Percentiles rank a stretch among this genome's conserved stretches.
Conservation (phyloP, 305 asterid genomes). For the Withania somnifera region DNA sequence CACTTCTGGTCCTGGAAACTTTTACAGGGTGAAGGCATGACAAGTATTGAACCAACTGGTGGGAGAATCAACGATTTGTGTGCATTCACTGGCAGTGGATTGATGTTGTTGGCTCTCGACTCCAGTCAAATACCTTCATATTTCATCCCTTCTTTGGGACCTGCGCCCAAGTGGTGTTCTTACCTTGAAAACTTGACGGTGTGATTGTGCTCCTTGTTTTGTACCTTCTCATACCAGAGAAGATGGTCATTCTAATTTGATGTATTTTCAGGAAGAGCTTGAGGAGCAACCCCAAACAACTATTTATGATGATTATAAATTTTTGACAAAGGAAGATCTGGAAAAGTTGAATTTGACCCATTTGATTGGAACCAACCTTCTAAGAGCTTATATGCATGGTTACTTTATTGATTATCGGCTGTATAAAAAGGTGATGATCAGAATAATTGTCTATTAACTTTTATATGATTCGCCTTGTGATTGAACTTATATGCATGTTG, state of each 20-base stretch:
- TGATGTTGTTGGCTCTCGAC: constrained; percentile 77
- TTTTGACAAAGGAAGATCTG: constrained; percentile 82
- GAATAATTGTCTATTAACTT: background rate
- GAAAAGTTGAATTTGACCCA: constrained; percentile 53
- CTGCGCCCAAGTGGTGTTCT: constrained; percentile 96
- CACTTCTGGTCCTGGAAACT: background rate
- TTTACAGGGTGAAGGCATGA: constrained; percentile 86
- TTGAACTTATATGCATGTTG: constrained; percentile 1
- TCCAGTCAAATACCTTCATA: constrained; percentile 85
- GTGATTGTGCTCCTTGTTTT: constrained; percentile 9
- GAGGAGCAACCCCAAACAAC: constrained; percentile 80
- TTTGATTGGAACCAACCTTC: constrained; percentile 74
- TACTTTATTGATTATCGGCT: constrained; percentile 70
- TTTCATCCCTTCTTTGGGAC: constrained; percentile 93
- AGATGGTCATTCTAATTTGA: constrained; percentile 2
- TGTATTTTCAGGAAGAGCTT: constrained; percentile 67
- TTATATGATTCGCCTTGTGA: background rate
- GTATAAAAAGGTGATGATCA: constrained; percentile 57
- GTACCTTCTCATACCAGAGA: background rate
- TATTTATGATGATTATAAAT: constrained; percentile 83
- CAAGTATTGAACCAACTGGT: constrained; percentile 82
- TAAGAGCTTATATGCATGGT: constrained; percentile 92
- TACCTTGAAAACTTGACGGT: constrained; percentile 78
- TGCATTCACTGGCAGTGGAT: constrained; percentile 68
- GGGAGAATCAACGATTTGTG: constrained; percentile 84